phyloP scores from a whole-genome alignment of 345 rosid genomes.

The Dipteronia dyeriana region DNA sequence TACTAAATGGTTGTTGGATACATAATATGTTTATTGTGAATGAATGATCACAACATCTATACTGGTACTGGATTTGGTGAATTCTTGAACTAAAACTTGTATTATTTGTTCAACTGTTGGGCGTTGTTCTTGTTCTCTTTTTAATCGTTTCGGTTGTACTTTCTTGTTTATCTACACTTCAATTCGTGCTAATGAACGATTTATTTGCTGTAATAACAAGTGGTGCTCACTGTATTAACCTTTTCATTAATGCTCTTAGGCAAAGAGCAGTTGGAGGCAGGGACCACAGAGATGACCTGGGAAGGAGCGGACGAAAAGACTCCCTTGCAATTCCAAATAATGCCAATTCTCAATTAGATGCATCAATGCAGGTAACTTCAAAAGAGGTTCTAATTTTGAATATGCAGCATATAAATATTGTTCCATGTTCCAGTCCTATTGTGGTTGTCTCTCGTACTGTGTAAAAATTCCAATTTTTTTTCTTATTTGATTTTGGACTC shows the following conservation, averaged over 20 bases:
- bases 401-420: no score
- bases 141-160: neutral
- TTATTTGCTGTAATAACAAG: neutral
- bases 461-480: neutral
- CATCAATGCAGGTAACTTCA: slow-evolving; percentile 48
- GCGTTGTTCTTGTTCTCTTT: neutral
- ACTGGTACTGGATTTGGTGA: neutral
- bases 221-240: slow-evolving; percentile 9
- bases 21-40: neutral
- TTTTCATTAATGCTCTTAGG: slow-evolving; percentile 31
- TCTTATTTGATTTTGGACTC: neutral
- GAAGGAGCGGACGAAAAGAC: slow-evolving; percentile 37
- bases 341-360: slow-evolving; percentile 27
- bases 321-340: slow-evolving; percentile 20
- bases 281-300: slow-evolving; percentile 31
- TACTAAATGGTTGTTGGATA: neutral
- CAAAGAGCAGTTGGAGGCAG: slow-evolving; percentile 36
- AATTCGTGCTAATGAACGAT: slow-evolving; percentile 8
- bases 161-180: neutral
- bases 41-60: neutral
- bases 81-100: neutral
- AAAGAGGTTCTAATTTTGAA: neutral
- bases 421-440: neutral
- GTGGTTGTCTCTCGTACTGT: neutral
- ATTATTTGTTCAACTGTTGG: neutral